Base-by-base conservation (phyloP, 2,329 filamentous ascomycete species). In the Fonsecaea pedrosoi region DNA sequence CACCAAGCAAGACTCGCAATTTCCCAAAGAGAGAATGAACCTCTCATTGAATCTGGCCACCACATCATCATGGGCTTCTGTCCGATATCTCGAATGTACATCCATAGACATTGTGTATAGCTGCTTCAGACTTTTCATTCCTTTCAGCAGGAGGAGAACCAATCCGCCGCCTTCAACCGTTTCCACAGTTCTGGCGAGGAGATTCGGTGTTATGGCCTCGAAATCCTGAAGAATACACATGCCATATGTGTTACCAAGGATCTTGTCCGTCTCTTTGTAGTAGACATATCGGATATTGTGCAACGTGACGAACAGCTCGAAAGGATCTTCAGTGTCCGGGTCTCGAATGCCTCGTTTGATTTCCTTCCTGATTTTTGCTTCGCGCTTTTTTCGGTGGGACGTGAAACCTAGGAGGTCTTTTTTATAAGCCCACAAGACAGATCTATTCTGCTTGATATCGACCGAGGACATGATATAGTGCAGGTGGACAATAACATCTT, bases 261-360 rank as follows among this genome's bases (percentile, higher is more conserved):
- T 97, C 84, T 97, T 98, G 76, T 99, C 95, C 34, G 95, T 98
- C 82, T 99, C 95, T 82, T 99, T 99, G 84, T 99, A 99, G 85
- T 97, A 99, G 65, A 95, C 92, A 86, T 99, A 99, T 79, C 95
- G 91, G 78, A 99, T 97, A 79, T 97, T 93, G 82, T 98, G 92
- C 65, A 97, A 89, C 66, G 93, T 95, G 74, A 98, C 90, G 81
- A 98, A 99, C 62, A 98, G 87, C 81, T 99, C 95, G 82, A 99
- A 99, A 0, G 95, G 91, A 77, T 99, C 95, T 77, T 96, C 92
- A 62, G 89, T 87, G 79, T 99, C 97, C 69, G 91, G 88, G 79
- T 99, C 95, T 76, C 96, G 88, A 72, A 94, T 92, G 54, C 95
- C 95, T 74, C 93, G 88, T 83, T 96, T 97, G 79, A 99, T 92